Evolutionary conservation across 176 grass and related monocot species (phyloP).

Genomic region (Melocanna baccifera): DNA sequence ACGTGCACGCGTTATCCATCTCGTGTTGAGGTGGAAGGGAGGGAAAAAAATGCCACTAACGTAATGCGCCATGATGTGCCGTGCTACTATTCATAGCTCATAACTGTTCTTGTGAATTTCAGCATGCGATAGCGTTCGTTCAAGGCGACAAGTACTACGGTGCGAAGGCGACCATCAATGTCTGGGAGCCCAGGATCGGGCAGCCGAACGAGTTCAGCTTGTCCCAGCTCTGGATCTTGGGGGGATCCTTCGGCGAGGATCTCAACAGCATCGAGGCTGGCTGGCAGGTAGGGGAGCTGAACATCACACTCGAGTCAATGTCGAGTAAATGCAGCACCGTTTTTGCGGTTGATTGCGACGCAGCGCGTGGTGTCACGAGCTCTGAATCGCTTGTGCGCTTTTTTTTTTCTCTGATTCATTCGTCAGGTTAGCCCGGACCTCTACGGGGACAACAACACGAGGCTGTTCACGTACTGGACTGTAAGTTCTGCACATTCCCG

Average conservation of each 20-base stretch:
- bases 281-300: constrained; percentile 71
- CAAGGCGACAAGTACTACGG: constrained; percentile 91
- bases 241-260: constrained; percentile 74
- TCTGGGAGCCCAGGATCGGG: constrained; percentile 86
- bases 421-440: constrained; percentile 86
- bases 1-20: not conserved
- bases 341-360: constrained; percentile 5
- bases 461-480: constrained; percentile 96
- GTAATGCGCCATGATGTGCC: not conserved
- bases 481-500: constrained; percentile 34
- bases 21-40: not conserved
- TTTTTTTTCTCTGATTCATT: not conserved
- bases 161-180: constrained; percentile 88
- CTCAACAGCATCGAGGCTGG: constrained; percentile 95
- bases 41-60: not conserved
- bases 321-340: constrained; percentile 45
- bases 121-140: constrained; percentile 82
- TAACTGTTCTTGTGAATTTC: constrained; percentile 34
- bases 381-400: constrained; percentile 34
- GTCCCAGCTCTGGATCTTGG: constrained; percentile 89
- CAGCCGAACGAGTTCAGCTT: constrained; percentile 83
- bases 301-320: not conserved
- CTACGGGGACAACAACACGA: constrained; percentile 89
- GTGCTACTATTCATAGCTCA: not conserved
- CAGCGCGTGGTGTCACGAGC: constrained; percentile 33